Evolutionary conservation across 1,284 basidiomycete species (phyloP).

Genomic region (Wolfiporia cocos): DNA sequence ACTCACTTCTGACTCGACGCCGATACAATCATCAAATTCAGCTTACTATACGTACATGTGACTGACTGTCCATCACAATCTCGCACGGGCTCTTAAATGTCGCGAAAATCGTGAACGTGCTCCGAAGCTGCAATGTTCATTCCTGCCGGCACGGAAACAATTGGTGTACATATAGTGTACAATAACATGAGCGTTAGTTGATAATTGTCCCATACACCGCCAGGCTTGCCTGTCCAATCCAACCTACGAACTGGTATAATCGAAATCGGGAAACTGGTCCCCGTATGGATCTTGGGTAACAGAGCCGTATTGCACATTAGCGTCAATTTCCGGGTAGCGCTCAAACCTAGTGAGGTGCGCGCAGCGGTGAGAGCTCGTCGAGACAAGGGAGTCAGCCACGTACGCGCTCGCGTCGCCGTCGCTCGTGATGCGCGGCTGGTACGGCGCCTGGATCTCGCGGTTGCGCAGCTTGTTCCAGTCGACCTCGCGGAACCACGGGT

Average conservation of each 20-base stretch:
- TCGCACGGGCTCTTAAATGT: too few species aligned
- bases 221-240: too few species aligned
- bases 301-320: constrained; percentile 50
- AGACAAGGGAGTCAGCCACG: constrained; percentile 28
- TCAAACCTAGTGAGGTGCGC: constrained; percentile 50
- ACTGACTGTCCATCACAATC: too few species aligned
- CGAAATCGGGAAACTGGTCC: constrained; percentile 59
- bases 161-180: too few species aligned
- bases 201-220: too few species aligned
- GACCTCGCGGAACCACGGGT: constrained; percentile 96
- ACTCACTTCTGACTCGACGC: too few species aligned
- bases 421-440: constrained; percentile 80
- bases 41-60: too few species aligned
- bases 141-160: too few species aligned
- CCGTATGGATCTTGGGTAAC: constrained; percentile 51
- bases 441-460: constrained; percentile 94
- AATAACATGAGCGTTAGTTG: too few species aligned
- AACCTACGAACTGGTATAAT: constrained; percentile 40
- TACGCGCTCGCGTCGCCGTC: constrained; percentile 91
- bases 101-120: too few species aligned
- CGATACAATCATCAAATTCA: too few species aligned
- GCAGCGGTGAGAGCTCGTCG: constrained; percentile 1
- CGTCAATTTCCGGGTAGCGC: constrained; percentile 69
- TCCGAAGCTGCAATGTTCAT: too few species aligned
- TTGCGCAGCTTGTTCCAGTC: constrained; percentile 86